These are phyloP conservation scores for Rutstroemia sp. DNA, from an alignment of 2,329 filamentous ascomycete genomes.

Conservation along the genomic window DNA sequence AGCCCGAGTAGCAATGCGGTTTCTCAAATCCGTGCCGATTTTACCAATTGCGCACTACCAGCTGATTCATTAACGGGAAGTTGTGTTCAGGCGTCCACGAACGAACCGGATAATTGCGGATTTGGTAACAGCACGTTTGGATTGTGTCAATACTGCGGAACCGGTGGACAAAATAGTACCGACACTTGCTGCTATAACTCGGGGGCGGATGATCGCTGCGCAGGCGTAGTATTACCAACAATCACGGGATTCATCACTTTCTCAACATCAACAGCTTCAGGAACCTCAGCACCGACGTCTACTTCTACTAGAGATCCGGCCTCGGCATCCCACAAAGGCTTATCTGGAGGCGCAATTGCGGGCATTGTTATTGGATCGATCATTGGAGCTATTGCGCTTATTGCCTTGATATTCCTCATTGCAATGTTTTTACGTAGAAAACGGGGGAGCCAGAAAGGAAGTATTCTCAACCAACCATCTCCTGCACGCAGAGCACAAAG, in stretches of 20 bases:
- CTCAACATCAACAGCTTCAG: constrained; percentile 41
- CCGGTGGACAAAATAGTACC: constrained; percentile 81
- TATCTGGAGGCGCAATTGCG: constrained; percentile 84
- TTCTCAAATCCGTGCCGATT: constrained; percentile 81
- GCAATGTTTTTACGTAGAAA: constrained; percentile 42
- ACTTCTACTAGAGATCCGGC: constrained; percentile 7
- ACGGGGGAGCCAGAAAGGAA: constrained; percentile 55
- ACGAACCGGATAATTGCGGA: constrained; percentile 84
- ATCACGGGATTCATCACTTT: constrained; percentile 64
- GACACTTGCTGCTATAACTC: constrained; percentile 91
- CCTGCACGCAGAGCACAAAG: constrained; percentile 48
- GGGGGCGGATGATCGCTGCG: constrained; percentile 65
- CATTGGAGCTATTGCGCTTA: constrained; percentile 61
- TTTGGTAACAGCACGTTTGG: constrained; percentile 65
- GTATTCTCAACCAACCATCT: constrained; percentile 84
- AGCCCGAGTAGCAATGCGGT: constrained; percentile 58
- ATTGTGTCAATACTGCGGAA: constrained; percentile 79
- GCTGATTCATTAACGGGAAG: constrained; percentile 66
- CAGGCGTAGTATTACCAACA: constrained; percentile 68
- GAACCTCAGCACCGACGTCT: constrained; percentile 26
- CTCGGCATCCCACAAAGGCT: constrained; percentile 31
- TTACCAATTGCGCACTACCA: constrained; percentile 80
- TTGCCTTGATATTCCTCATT: constrained; percentile 57
- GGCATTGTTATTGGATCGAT: constrained; percentile 82
- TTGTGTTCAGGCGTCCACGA: constrained; percentile 70